Conservation (phyloP, 148 eudicot species). For the Selenicereus undatus region DNA sequence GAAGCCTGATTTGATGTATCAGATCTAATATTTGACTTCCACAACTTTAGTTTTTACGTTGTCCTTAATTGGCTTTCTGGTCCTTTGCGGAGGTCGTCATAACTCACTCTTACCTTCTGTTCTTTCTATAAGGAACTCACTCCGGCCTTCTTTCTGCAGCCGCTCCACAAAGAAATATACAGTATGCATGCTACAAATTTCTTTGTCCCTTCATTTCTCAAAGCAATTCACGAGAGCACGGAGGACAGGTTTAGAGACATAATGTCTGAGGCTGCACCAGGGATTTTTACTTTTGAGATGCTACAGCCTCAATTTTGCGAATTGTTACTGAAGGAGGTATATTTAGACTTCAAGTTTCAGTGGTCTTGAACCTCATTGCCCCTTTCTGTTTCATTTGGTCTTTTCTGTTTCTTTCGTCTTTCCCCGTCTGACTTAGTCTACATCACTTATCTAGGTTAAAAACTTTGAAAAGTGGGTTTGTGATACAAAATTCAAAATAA, state of each 20-base stretch:
- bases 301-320: constrained; percentile 83
- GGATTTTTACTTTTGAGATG: constrained; percentile 80
- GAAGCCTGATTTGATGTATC: not conserved
- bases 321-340: constrained; percentile 74
- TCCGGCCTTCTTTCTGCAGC: constrained; percentile 44
- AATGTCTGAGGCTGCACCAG: constrained; percentile 81
- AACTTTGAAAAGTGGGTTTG: constrained; percentile 81
- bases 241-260: constrained; percentile 71
- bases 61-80: not conserved
- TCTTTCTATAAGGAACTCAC: not conserved
- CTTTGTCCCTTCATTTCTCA: constrained; percentile 72
- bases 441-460: constrained; percentile 67
- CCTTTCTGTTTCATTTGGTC: constrained; percentile 20
- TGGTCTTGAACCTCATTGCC: constrained; percentile 8
- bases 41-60: not conserved
- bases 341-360: not conserved
- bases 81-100: not conserved
- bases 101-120: too few relatives aligned
- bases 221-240: constrained; percentile 63
- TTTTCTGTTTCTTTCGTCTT: constrained; percentile 12
- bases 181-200: constrained; percentile 59
- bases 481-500: constrained; percentile 74
- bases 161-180: constrained; percentile 65
- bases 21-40: not conserved
- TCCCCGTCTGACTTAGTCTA: constrained; percentile 28